Percentiles rank a stretch among this genome's conserved stretches.
phyloP scores from a whole-genome alignment of 169 alveolate genomes.

The Miamiensis avidus region DNA sequence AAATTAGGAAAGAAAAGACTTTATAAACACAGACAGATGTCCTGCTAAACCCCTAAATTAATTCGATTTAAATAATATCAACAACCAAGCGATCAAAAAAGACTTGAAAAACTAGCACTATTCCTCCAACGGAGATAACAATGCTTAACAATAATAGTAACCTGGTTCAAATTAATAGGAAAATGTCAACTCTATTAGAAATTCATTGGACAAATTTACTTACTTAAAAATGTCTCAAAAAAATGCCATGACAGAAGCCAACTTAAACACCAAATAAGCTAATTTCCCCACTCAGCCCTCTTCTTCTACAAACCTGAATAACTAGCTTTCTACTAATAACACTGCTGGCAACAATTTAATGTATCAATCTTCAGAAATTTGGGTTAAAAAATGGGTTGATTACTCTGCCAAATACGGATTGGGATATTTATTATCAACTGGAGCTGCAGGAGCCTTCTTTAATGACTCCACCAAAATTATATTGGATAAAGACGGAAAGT shows the following conservation, averaged over 20 bases:
- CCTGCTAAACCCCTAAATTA: not conserved
- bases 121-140: no score
- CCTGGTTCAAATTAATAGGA: no score
- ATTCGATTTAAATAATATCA: not conserved
- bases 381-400: constrained; percentile 86
- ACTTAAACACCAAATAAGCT: not conserved
- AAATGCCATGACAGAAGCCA: not conserved
- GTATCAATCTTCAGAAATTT: constrained; percentile 30
- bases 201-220: not conserved
- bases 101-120: no score
- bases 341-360: not conserved
- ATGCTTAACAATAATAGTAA: no score
- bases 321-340: not conserved
- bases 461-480: constrained; percentile 77
- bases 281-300: not conserved
- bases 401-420: constrained; percentile 82
- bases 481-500: constrained; percentile 44
- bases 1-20: not conserved
- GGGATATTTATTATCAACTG: constrained; percentile 74
- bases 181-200: not conserved
- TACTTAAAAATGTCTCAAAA: not conserved
- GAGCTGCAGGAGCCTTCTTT: constrained; percentile 70
- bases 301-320: not conserved
- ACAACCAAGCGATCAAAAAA: no score
- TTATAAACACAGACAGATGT: not conserved